These are phyloP conservation scores for Schizophyllum amplum DNA, from an alignment of 1,284 basidiomycete species.

Conservation along the genomic window DNA sequence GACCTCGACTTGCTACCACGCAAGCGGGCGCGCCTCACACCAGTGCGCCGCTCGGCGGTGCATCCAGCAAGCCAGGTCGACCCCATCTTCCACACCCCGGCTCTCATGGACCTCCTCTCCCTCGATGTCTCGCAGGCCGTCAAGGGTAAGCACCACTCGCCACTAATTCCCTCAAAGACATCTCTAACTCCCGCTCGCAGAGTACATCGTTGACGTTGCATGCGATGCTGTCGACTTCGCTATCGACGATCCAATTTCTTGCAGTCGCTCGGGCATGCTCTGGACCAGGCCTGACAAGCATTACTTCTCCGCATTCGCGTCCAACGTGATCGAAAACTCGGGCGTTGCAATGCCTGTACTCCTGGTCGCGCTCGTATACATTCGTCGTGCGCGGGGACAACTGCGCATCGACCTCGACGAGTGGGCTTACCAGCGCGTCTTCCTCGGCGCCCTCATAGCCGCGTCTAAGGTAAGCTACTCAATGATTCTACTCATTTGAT, in stretches of 20 bases:
- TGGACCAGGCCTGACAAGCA: not conserved
- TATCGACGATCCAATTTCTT: not conserved
- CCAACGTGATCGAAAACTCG: conserved; percentile 9
- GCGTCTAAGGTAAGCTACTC: conserved; percentile 8
- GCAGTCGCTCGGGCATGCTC: not conserved
- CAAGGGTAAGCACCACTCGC: not conserved
- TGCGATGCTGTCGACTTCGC: conserved; percentile 2
- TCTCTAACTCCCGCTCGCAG: not conserved
- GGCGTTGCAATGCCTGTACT: conserved; percentile 9
- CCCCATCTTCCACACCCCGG: not conserved
- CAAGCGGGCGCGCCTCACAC: not conserved
- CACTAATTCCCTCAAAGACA: not conserved
- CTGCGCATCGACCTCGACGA: conserved; percentile 13
- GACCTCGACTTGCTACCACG: not conserved
- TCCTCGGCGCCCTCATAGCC: conserved; percentile 15
- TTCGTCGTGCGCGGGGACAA: conserved; percentile 10
- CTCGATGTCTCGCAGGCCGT: not conserved
- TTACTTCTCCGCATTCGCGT: conserved; percentile 8
- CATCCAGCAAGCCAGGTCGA: not conserved
- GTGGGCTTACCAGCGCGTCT: conserved; percentile 14
- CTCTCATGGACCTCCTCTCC: not conserved
- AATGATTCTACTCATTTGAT: not conserved
- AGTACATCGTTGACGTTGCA: conserved; percentile 1
- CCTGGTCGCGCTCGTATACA: conserved; percentile 13
- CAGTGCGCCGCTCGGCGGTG: not conserved